Percentiles rank a stretch among this genome's conserved stretches.
These are phyloP conservation scores for Heimioporus retisporus DNA, from an alignment of 1,284 basidiomycete species.

Conservation along the genomic window DNA sequence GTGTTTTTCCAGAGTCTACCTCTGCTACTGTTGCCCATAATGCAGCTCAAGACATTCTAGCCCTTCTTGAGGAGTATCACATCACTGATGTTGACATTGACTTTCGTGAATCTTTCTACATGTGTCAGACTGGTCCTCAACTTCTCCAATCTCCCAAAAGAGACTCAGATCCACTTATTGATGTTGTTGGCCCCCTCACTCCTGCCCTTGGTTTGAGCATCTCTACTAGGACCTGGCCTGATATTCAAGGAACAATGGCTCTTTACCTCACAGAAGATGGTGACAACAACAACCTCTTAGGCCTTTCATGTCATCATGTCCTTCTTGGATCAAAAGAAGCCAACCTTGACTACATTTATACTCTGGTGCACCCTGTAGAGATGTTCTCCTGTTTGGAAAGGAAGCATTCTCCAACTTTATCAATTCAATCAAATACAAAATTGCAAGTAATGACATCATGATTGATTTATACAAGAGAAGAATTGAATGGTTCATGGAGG, in stretches of 20 bases:
- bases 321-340: no score
- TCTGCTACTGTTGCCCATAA: constrained; percentile 31
- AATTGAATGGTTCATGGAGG: no score
- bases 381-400: no score
- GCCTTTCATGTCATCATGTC: no score
- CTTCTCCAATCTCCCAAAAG: not conserved
- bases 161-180: not conserved
- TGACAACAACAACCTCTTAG: no score
- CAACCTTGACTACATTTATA: no score
- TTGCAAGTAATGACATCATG: no score
- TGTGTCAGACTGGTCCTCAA: not conserved
- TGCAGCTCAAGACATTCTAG: constrained; percentile 26
- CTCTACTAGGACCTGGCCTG: constrained; percentile 32
- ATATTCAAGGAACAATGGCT: constrained; percentile 39
- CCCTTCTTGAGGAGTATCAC: constrained; percentile 26
- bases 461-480: no score
- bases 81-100: constrained; percentile 40
- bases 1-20: constrained; percentile 35
- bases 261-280: constrained; percentile 24
- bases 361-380: no score
- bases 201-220: constrained; percentile 39
- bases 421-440: no score
- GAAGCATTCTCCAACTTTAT: no score
- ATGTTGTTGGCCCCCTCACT: constrained; percentile 35
- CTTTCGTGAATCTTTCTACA: constrained; percentile 33